A percentile compares a stretch with the other conserved stretches of the same genome.
phyloP scores from a whole-genome alignment of 805 yeast genomes.

The Yarrowia alimentaria region DNA sequence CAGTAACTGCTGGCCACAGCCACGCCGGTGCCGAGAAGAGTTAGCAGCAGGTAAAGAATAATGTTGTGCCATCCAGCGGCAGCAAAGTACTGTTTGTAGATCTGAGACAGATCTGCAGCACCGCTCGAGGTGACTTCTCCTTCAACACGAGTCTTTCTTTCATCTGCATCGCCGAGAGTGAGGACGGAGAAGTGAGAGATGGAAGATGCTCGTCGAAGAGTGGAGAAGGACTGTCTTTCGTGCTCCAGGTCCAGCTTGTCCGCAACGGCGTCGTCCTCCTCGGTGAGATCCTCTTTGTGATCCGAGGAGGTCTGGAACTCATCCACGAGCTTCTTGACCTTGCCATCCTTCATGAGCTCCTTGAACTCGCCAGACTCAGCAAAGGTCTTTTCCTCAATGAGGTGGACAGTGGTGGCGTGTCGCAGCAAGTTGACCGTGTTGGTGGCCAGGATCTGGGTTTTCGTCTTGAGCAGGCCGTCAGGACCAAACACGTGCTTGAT shows the following conservation, averaged over 20 bases:
- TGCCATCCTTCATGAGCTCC: constrained; percentile 43
- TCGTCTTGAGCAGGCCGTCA: constrained; percentile 53
- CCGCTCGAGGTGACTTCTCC: constrained; percentile 19
- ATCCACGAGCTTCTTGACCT: constrained; percentile 16
- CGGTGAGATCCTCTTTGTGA: neutral
- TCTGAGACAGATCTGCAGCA: constrained; percentile 47
- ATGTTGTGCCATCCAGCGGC: constrained; percentile 60
- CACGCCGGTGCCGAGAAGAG: constrained; percentile 53
- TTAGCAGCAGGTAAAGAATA: constrained; percentile 37
- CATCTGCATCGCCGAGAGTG: constrained; percentile 2
- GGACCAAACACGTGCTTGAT: constrained; percentile 66
- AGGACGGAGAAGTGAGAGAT: constrained; percentile 8
- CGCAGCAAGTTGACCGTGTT: constrained; percentile 75
- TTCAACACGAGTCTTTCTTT: constrained; percentile 5
- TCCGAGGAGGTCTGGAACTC: constrained; percentile 20
- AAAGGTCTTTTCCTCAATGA: constrained; percentile 58
- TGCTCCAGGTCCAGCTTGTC: neutral
- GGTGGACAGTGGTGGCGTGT: constrained; percentile 68
- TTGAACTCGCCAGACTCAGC: constrained; percentile 60
- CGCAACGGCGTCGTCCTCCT: neutral
- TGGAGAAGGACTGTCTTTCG: constrained; percentile 28
- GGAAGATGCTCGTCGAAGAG: constrained; percentile 57
- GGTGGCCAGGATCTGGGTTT: constrained; percentile 76
- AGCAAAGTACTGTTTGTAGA: constrained; percentile 68
- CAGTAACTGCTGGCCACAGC: constrained; percentile 70